Evolutionary conservation across 208 protist species (phyloP).

Genomic region (Blechomonas ayalai): DNA sequence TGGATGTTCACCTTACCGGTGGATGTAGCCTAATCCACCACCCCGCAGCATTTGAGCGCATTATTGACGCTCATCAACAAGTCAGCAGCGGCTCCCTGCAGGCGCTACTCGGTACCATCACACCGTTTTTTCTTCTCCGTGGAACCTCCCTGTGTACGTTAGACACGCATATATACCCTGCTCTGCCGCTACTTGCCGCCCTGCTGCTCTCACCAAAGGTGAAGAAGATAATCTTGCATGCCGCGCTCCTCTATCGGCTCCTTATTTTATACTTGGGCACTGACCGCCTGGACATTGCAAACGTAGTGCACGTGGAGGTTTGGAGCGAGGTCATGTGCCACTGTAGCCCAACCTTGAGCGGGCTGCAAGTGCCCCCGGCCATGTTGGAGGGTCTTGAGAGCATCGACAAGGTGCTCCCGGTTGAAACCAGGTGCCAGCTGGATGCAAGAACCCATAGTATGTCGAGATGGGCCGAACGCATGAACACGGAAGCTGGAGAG

Average conservation of each 20-base stretch:
- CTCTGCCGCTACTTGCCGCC: constrained; percentile 38
- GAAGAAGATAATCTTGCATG: constrained; percentile 43
- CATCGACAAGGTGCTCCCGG: no score
- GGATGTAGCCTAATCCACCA: constrained; percentile 23
- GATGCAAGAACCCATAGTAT: no score
- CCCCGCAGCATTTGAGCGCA: constrained; percentile 28
- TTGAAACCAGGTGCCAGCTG: no score
- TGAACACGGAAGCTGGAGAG: no score
- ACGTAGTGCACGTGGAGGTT: constrained; percentile 45
- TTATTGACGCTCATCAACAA: constrained; percentile 21
- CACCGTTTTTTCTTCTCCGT: constrained; percentile 36
- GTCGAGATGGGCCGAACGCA: no score
- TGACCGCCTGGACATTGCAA: constrained; percentile 49
- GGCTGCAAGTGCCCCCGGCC: no score
- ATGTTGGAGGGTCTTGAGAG: no score
- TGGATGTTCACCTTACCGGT: constrained; percentile 55
- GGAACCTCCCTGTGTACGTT: constrained; percentile 37
- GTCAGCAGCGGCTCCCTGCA: constrained; percentile 14
- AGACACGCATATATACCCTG: constrained; percentile 21
- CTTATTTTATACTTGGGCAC: constrained; percentile 72
- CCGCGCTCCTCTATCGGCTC: constrained; percentile 39
- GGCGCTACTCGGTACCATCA: constrained; percentile 16
- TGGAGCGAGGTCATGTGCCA: constrained; percentile 28
- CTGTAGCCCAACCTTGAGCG: no score
- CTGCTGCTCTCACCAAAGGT: constrained; percentile 35